Base-by-base conservation (phyloP, 1,284 basidiomycete genomes). In the Irpex rosettiformis region DNA sequence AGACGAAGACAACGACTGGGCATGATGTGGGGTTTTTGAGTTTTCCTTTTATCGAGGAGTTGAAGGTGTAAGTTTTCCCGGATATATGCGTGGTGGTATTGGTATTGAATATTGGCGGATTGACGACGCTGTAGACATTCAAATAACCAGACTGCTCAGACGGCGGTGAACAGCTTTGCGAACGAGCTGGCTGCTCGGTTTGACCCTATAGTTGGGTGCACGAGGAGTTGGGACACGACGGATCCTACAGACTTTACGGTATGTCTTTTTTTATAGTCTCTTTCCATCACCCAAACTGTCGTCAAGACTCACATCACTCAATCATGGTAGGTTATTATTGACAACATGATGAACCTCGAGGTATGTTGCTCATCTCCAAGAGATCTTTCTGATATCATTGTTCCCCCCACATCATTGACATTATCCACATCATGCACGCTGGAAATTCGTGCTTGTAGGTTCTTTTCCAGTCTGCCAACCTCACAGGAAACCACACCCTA, bases 301-400 rank as follows among this genome's bases (percentile, higher is more conserved):
- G 25, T 28, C 43, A 24, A 21, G 11, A 22, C 43, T 5, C 29
- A 37, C 29, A 63, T 54, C 47, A 28, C 21, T 25, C 3, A 13
- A 53, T 58, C 21, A 53, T 51, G 49, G 21, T 57, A 83, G 80
- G 85, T 88, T 57, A 88, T 88, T 68, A 87, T 87, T 53, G 86
- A 89, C 72, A 88, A 88, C 66, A 87, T 89, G 86, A 88, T 89
- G 84, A 89, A 87, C 64, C 77, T 89, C 21, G 84, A 89, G 66
- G 75, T 76, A 54, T 30, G 65, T 25, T n/a, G n/a, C n/a, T n/a
- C 22, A 18, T 47, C 16, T 13, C 49, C 45, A 37, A 24, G 29
- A 49, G 43, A 45, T 49, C n/a, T 16, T 28, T 45, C 6, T 24
- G 18, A 16, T 7, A 18, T 16, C 11, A 42, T 42, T 5, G n/a